Evolutionary conservation across 2,329 filamentous ascomycete species (phyloP), one percentile per base, ranked within the genome.

Genomic region (Dactylella cylindrospora): DNA sequence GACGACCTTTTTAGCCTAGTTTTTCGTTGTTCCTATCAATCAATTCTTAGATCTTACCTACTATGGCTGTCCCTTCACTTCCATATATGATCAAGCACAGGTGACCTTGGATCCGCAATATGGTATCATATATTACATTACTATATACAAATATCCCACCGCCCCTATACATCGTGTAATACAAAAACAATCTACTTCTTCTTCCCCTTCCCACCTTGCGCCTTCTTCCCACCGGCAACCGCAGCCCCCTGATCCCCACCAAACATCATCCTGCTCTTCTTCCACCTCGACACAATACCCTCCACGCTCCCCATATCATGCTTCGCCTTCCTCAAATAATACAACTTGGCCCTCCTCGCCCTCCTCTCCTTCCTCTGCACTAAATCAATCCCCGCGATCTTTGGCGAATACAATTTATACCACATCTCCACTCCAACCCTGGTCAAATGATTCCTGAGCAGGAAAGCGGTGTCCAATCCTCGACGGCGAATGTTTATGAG

Each of bases 401-500:
- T 86, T 62, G 91, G 91, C 71, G 83, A 88, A 78, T 93, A 97
- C 59, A 97, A 79, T 79, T 98, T 98, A 75, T 87, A 90, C 84
- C 89, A 95, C 88, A 95, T 93, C 80, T 98, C 93, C 61, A 95
- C 88, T 62, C 88, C 88, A 5, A 94, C 82, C 68, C 87, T 82
- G 67, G 88, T 90, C 68, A 98, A 76, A 71, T 94, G 84, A 69
- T 91, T 91, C 53, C 93, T 82, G 61, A 98, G 78, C 60, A 95
- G 76, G 51, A 98, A 85, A 3, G 87, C 86, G 2, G 89, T 95
- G 75, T 97, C 91, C 61, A 93, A 81, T 60, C 90, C 90, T n/a
- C 86, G 80, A 50, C 89, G 80, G 52, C 90, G 86, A 72, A 98
- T 90, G 71, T 86, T 86, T 71, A 98, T 78, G 70, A 88, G 86